These are phyloP conservation scores for Paramecium caudatum DNA, from an alignment of 73 alveolate genomes.

Conservation along the genomic window DNA sequence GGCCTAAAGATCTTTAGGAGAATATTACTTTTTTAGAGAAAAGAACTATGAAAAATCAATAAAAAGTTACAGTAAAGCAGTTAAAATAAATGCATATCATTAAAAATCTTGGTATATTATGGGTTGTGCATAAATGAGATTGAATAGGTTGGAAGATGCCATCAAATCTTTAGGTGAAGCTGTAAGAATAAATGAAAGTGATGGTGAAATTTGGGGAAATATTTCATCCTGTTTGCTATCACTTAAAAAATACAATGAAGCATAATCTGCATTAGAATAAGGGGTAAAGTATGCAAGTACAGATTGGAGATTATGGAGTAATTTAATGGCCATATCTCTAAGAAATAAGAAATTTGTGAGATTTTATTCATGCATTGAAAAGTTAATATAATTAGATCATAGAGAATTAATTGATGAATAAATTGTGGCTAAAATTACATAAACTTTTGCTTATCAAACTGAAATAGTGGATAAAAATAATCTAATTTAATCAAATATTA, in stretches of 20 bases:
- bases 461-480: conserved; percentile 38
- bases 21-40: conserved; percentile 80
- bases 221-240: conserved; percentile 92
- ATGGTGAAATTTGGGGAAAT: conserved; percentile 98
- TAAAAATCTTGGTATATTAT: conserved; percentile 97
- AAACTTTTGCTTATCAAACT: conserved; percentile 62
- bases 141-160: conserved; percentile 87
- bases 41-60: conserved; percentile 83
- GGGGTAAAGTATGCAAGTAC: conserved; percentile 91
- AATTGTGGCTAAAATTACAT: conserved; percentile 46
- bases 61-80: conserved; percentile 94
- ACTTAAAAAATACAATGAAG: conserved; percentile 92
- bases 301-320: conserved; percentile 97
- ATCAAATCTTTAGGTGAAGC: conserved; percentile 90
- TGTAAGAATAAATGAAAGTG: conserved; percentile 89
- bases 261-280: conserved; percentile 93
- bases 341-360: conserved; percentile 86
- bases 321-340: conserved; percentile 87
- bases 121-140: conserved; percentile 96
- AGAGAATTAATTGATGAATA: conserved; percentile 67
- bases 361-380: conserved; percentile 71
- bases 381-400: conserved; percentile 58
- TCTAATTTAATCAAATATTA: background rate
- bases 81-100: conserved; percentile 92
- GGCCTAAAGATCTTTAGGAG: conserved; percentile 95